Evolutionary conservation across 2,329 filamentous ascomycete genomes (phyloP).

Genomic region (Ophiocordyceps robertsii): DNA sequence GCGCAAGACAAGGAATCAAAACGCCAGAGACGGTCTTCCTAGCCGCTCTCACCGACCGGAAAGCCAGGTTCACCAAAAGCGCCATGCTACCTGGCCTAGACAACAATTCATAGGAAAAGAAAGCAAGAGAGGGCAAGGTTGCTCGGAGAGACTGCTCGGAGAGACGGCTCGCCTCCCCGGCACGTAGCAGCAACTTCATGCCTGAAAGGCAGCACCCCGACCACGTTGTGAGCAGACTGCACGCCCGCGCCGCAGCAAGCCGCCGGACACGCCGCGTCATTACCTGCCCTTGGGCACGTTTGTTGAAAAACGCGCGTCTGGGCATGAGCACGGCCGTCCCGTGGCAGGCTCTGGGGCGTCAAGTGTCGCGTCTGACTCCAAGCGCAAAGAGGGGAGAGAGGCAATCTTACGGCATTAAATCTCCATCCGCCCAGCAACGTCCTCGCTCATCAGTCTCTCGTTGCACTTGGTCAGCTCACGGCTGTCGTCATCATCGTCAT

Average conservation of each 20-base stretch:
- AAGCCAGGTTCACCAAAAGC: slow-evolving; percentile 11
- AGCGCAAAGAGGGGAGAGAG: background rate
- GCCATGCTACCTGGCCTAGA: slow-evolving; percentile 10
- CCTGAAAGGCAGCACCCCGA: no score
- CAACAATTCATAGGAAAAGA: slow-evolving; percentile 5
- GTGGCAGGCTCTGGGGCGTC: no score
- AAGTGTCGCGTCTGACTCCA: no score
- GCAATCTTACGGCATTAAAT: slow-evolving; percentile 24
- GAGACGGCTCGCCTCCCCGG: no score
- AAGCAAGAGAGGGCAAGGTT: no score
- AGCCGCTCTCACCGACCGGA: slow-evolving; percentile 26
- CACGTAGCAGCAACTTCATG: no score
- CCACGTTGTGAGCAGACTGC: no score
- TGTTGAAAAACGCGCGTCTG: no score
- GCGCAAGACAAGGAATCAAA: slow-evolving; percentile 2
- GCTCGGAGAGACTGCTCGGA: slow-evolving; percentile 2
- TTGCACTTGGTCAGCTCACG: slow-evolving; percentile 27
- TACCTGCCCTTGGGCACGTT: no score
- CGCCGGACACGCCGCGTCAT: no score
- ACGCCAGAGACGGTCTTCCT: slow-evolving; percentile 8
- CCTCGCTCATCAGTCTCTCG: slow-evolving; percentile 40
- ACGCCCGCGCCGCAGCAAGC: no score
- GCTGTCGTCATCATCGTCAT: slow-evolving; percentile 30
- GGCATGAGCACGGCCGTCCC: no score
- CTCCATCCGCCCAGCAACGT: slow-evolving; percentile 49